phyloP scores from a whole-genome alignment of 2,329 filamentous ascomycete species.

The Periconia digitata region DNA sequence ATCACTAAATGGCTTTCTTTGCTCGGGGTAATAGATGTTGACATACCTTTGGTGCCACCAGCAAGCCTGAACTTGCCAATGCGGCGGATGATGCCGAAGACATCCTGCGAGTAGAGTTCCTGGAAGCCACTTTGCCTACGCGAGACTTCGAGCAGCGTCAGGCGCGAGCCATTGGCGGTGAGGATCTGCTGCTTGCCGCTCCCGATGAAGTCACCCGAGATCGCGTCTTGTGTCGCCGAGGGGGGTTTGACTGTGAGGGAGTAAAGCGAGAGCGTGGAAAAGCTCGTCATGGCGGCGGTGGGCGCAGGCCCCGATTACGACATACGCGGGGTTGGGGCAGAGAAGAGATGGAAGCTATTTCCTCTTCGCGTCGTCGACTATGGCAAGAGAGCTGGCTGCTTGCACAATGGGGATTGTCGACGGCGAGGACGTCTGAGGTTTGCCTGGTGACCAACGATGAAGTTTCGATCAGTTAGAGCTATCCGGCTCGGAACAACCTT shows the following conservation, averaged over 20 bases:
- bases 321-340: slow-evolving; percentile 11
- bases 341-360: slow-evolving; percentile 3
- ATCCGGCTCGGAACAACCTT: slow-evolving; percentile 3
- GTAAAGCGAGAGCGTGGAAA: slow-evolving; percentile 98
- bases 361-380: too few relatives aligned
- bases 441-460: too few relatives aligned
- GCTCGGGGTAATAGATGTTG: slow-evolving; percentile 26
- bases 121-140: slow-evolving; percentile 82
- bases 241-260: slow-evolving; percentile 93
- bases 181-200: slow-evolving; percentile 98
- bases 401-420: too few relatives aligned
- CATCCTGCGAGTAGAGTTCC: slow-evolving; percentile 85
- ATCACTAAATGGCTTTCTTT: slow-evolving; percentile 51
- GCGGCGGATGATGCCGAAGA: slow-evolving; percentile 92
- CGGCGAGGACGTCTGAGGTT: too few relatives aligned
- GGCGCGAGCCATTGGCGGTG: slow-evolving; percentile 85
- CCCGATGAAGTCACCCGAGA: slow-evolving; percentile 92
- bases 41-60: slow-evolving; percentile 93
- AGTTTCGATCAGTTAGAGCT: slow-evolving; percentile 13
- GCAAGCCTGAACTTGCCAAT: slow-evolving; percentile 89
- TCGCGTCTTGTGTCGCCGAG: slow-evolving; percentile 84
- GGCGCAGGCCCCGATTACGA: slow-evolving; percentile 31
- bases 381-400: too few relatives aligned
- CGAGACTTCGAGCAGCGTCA: slow-evolving; percentile 85
- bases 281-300: slow-evolving; percentile 79